Base-by-base conservation (phyloP, 306 rosid genomes). In the Prunus davidiana region DNA sequence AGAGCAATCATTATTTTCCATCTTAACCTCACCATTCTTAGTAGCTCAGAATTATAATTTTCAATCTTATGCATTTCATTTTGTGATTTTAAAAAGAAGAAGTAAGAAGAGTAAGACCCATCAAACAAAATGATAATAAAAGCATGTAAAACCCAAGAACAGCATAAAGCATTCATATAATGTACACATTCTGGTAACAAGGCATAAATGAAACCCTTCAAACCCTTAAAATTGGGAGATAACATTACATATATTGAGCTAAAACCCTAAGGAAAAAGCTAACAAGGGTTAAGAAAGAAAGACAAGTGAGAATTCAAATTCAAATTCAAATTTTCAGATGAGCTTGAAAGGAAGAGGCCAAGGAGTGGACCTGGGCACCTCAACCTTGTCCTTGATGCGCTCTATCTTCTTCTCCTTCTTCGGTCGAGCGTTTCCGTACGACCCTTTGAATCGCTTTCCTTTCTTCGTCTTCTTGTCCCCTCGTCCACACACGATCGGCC, bases 321-420 rank as follows among this genome's bases (percentile, higher is more conserved):
- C 11, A 66, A 43, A 28, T 14, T 19, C 5, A 32, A 58, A 9
- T 24, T 45, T 71, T 93, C 81, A 94, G 78, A 91, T 88, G 72
- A 94, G 97, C 89, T 94, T 94, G 89, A 94, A 92, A 45, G 98
- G 95, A 61, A 94, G 97, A 80, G 98, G 98, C 98, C 98, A 94
- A 78, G 98, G 98, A 75, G 98, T 89, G 9, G 97, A 92, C 89
- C 94, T 89, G 83, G 97, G 96, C 60, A 94, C 96, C 90, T 94
- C 98, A 50, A 88, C 90, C 86, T 84, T 90, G 80, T 90, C 97
- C 85, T 95, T 92, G 64, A 95, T 87, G 64, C 97, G 97, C 79
- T 95, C 93, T 0, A 95, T 95, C 97, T 47, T 92, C 82, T 92
- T 91, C 83, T 95, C 98, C 83, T 79, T 95, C 86, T 89, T 90